phyloP scores from a whole-genome alignment of 202 grass and related monocot species.

The Cymbopogon flexuosus region DNA sequence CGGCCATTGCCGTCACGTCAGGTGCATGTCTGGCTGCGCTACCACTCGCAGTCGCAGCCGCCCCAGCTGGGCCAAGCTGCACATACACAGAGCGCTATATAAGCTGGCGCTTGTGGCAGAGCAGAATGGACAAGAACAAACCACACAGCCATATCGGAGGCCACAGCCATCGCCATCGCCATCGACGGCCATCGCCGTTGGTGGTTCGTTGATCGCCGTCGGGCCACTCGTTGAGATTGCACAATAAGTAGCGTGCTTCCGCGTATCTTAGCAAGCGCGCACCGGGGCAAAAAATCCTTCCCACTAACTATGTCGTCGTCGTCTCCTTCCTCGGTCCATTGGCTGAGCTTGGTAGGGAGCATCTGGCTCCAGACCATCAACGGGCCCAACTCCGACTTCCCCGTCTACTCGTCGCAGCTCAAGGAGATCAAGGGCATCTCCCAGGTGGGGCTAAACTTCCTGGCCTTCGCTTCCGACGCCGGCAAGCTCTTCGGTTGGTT shows the following conservation, averaged over 20 bases:
- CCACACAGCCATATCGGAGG: constrained; percentile 36
- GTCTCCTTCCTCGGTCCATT: constrained; percentile 58
- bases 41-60: background rate
- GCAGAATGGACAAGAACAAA: constrained; percentile 60
- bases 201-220: constrained; percentile 31
- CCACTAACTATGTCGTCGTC: background rate
- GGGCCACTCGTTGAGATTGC: constrained; percentile 17
- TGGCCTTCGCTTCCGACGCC: constrained; percentile 88
- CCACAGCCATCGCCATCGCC: constrained; percentile 31
- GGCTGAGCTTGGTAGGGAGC: constrained; percentile 85
- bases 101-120: constrained; percentile 30
- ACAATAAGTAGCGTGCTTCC: constrained; percentile 12
- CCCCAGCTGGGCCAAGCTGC: background rate
- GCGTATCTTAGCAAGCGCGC: background rate
- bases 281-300: background rate
- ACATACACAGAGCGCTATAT: constrained; percentile 29
- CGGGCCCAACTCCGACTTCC: constrained; percentile 87
- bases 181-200: background rate
- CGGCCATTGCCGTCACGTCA: constrained; percentile 25
- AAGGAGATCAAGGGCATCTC: constrained; percentile 77
- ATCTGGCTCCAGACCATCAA: constrained; percentile 93
- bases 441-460: constrained; percentile 82
- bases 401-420: constrained; percentile 85
- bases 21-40: background rate
- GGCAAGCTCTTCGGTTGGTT: constrained; percentile 94